Base-by-base conservation (phyloP, 73 alveolate species). In the Durusdinium trenchii region DNA sequence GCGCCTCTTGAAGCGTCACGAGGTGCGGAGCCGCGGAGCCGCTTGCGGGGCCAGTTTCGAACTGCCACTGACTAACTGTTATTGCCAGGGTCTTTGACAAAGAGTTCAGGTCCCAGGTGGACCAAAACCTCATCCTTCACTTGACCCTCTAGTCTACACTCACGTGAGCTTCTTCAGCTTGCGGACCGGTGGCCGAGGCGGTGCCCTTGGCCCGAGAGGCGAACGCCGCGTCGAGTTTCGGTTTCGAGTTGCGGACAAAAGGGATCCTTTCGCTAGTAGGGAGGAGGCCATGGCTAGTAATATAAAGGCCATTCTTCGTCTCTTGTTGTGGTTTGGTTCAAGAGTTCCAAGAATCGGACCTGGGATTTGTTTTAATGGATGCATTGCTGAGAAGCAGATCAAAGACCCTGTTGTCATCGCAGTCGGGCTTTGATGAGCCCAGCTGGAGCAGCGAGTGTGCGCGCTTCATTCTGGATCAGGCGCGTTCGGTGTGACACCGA, bases 391-490 rank as follows among this genome's bases (percentile, higher is more conserved):
- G 26, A 36, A 40, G 52, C 50, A 73, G 0, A 3, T 36, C 84
- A 23, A 73, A 73, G 36, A n/a, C 40, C 52, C 6, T 0, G 51
- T 73, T 3, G 64, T 1, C 46, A 32, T 47, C 36, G 62, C 75
- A 91, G 97, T 86, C 81, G 30, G 97, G 89, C 57, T 91, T 91
- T 60, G 97, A 91, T 57, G 97, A 91, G 54, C 89, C 46, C 42
- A 86, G 87, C 79, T 69, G 69, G n/a, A n/a, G n/a, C 57, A 64
- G 78, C 45, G 89, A 91, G 78, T 52, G 76, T 23, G 97, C 97
- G 30, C 97, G 97, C 43, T 91, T 91, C 76, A 91, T 91, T 76
- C 50, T 91, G 52, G 97, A 91, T 38, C 97, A 91, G 97, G 97
- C 97, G 42, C 69, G 54, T 35, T n/a, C n/a, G n/a, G n/a, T n/a